These are phyloP conservation scores for Tulasnella sp. DNA, from an alignment of 768 basidiomycete genomes.

Conservation along the genomic window DNA sequence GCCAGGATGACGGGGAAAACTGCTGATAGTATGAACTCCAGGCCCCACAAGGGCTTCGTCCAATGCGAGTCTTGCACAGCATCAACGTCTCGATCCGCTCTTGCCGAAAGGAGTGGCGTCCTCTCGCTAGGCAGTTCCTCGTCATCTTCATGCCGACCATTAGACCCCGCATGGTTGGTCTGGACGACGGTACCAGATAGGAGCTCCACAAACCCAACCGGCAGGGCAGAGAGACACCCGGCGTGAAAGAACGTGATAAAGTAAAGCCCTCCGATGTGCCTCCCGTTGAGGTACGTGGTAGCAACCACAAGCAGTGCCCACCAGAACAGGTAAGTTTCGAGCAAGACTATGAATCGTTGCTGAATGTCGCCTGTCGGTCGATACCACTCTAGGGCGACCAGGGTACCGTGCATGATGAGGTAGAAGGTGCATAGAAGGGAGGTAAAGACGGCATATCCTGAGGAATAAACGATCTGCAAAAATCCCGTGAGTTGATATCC, in stretches of 20 bases:
- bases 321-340: slow-evolving; percentile 45
- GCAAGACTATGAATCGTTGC: slow-evolving; percentile 40
- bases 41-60: slow-evolving; percentile 41
- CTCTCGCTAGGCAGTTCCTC: slow-evolving; percentile 35
- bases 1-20: slow-evolving; percentile 43
- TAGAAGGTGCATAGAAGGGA: slow-evolving; percentile 42
- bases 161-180: neutral
- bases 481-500: neutral
- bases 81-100: neutral
- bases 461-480: slow-evolving; percentile 47
- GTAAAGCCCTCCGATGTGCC: slow-evolving; percentile 42
- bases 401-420: slow-evolving; percentile 33
- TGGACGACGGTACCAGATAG: neutral
- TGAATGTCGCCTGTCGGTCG: slow-evolving; percentile 20
- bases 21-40: slow-evolving; percentile 43
- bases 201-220: slow-evolving; percentile 23
- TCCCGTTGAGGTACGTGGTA: slow-evolving; percentile 34
- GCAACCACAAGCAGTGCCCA: slow-evolving; percentile 46
- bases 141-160: neutral
- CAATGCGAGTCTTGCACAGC: slow-evolving; percentile 18
- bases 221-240: slow-evolving; percentile 32
- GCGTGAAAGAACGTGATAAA: slow-evolving; percentile 45
- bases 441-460: slow-evolving; percentile 38
- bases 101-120: slow-evolving; percentile 38
- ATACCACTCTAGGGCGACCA: slow-evolving; percentile 25